Percentiles rank a stretch among this genome's conserved stretches.
phyloP scores from a whole-genome alignment of 2,329 filamentous ascomycete species.

The Diaporthe citri region DNA sequence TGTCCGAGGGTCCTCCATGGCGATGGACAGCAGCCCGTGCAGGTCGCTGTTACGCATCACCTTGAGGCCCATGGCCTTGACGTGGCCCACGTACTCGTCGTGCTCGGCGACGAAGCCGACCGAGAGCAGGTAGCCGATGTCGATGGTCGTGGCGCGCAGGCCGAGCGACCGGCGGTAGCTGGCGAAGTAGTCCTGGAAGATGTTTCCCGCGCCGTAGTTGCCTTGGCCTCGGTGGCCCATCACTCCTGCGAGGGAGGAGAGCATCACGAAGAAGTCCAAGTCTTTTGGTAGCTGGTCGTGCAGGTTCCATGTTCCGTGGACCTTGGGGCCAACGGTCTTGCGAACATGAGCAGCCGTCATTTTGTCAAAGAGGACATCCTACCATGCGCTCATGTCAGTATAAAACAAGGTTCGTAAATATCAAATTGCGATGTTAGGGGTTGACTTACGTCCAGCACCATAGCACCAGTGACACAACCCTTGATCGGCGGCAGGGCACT shows the following conservation, averaged over 20 bases:
- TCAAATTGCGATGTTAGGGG: background rate
- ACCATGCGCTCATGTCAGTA: background rate
- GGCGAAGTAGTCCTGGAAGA: constrained; percentile 52
- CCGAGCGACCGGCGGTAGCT: constrained; percentile 40
- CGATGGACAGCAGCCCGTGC: constrained; percentile 2
- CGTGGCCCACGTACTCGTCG: constrained; percentile 2
- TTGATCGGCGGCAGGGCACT: constrained; percentile 47
- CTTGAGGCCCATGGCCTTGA: constrained; percentile 23
- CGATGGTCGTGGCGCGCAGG: constrained; percentile 44
- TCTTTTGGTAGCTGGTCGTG: constrained; percentile 33
- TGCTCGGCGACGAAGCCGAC: constrained; percentile 41
- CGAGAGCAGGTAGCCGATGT: constrained; percentile 45
- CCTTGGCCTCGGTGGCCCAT: constrained; percentile 6
- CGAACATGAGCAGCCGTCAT: constrained; percentile 19
- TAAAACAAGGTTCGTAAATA: background rate
- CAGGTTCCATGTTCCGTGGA: constrained; percentile 28
- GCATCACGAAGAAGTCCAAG: constrained; percentile 30
- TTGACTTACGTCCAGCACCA: constrained; percentile 18
- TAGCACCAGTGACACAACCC: constrained; percentile 54
- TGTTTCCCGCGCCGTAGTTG: constrained; percentile 46
- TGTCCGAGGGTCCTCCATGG: background rate
- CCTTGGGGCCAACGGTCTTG: constrained; percentile 21
- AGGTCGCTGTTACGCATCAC: constrained; percentile 29
- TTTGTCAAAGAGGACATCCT: constrained; percentile 23
- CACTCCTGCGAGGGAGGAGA: background rate